These are phyloP conservation scores for Scutellaria minor DNA, from an alignment of 257 asterid genomes.

Conservation along the genomic window DNA sequence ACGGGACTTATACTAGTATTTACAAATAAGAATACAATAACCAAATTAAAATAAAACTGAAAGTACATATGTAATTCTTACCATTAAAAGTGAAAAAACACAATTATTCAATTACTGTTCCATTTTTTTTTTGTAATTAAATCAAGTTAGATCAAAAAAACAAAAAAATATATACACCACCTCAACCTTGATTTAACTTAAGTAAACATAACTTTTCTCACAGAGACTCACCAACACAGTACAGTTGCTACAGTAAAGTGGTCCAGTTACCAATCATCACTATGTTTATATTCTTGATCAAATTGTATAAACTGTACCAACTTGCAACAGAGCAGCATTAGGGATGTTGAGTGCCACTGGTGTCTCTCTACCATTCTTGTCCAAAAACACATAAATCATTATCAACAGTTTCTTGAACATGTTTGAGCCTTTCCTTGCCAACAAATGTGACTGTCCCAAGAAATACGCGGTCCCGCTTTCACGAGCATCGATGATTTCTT, in stretches of 20 bases:
- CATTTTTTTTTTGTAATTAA: background rate
- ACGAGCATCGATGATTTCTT: slow-evolving; percentile 74
- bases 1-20: too few relatives aligned
- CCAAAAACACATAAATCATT: slow-evolving; percentile 64
- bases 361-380: slow-evolving; percentile 77
- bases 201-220: background rate
- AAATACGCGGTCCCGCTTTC: slow-evolving; percentile 90
- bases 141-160: background rate
- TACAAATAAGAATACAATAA: too few relatives aligned
- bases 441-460: slow-evolving; percentile 76
- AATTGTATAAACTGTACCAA: slow-evolving; percentile 76
- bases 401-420: slow-evolving; percentile 65
- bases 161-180: background rate
- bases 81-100: too few relatives aligned
- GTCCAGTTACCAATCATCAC: background rate
- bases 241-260: background rate
- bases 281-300: slow-evolving; percentile 18
- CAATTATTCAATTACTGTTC: too few relatives aligned
- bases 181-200: background rate
- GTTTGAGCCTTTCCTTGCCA: slow-evolving; percentile 68
- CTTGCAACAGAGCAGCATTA: slow-evolving; percentile 85
- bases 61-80: too few relatives aligned
- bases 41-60: too few relatives aligned
- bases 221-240: too few relatives aligned
- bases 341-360: slow-evolving; percentile 81